Conservation (phyloP, 192 early-diverging fungal genomes). For the Coemansia sp. region DNA sequence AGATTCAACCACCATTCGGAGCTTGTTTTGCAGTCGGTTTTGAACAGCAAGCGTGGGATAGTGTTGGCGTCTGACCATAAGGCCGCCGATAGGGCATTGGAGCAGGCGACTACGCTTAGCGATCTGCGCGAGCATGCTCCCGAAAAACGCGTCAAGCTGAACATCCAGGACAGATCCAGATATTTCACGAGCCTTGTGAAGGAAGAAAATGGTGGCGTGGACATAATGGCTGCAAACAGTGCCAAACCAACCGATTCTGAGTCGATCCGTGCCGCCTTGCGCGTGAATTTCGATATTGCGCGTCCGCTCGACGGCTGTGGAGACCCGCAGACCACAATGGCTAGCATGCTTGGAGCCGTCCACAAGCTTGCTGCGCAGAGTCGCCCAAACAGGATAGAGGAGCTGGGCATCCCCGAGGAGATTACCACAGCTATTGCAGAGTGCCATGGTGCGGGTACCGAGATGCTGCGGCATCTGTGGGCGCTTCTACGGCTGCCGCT, state of each 20-base stretch:
- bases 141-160: conserved; percentile 58
- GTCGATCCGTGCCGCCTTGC: conserved; percentile 13
- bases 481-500: conserved; percentile 36
- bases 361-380: conserved; percentile 21
- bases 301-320: conserved; percentile 26
- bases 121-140: conserved; percentile 64
- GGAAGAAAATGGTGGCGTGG: conserved; percentile 3
- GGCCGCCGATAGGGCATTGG: conserved; percentile 46
- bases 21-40: conserved; percentile 64
- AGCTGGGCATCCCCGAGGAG: conserved; percentile 38
- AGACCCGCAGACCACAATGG: conserved; percentile 38
- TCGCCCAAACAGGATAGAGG: conserved; percentile 44
- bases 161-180: conserved; percentile 73
- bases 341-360: conserved; percentile 19
- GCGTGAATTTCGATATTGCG: conserved; percentile 34
- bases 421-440: conserved; percentile 34
- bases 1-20: conserved; percentile 89
- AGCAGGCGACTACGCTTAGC: conserved; percentile 64
- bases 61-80: conserved; percentile 3
- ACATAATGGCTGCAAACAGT: background rate
- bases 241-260: background rate
- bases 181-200: conserved; percentile 74
- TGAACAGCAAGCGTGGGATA: conserved; percentile 33
- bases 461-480: conserved; percentile 58
- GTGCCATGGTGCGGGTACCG: conserved; percentile 53